Conservation (phyloP, 495 filamentous ascomycete species). For the Darksidea phi region DNA sequence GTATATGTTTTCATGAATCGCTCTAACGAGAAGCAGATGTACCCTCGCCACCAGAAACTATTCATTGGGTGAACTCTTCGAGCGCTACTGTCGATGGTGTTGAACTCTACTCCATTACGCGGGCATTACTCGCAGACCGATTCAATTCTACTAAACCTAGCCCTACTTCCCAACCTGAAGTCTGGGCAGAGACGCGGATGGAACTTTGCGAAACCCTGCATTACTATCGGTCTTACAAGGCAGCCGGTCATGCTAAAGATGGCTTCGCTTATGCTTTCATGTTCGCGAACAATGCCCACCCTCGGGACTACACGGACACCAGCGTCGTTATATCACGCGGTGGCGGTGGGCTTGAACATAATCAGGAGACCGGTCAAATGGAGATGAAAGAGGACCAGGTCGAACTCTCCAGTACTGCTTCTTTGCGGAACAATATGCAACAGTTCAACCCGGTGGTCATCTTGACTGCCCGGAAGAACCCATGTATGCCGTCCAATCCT, state of each 20-base stretch:
- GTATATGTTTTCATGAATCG: no score
- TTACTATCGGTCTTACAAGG: slow-evolving; percentile 65
- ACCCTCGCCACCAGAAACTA: no score
- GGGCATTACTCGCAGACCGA: neutral
- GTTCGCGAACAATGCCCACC: slow-evolving; percentile 57
- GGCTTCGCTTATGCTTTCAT: slow-evolving; percentile 58
- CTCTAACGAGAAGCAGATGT: no score
- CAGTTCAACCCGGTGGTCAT: slow-evolving; percentile 41
- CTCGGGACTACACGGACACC: slow-evolving; percentile 59
- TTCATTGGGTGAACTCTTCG: no score
- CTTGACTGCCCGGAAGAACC: slow-evolving; percentile 53
- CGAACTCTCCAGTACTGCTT: slow-evolving; percentile 15
- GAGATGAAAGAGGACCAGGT: slow-evolving; percentile 36
- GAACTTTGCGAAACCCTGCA: slow-evolving; percentile 65
- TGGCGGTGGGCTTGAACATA: slow-evolving; percentile 37
- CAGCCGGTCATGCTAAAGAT: slow-evolving; percentile 54
- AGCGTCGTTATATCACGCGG: slow-evolving; percentile 61
- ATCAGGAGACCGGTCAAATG: slow-evolving; percentile 34
- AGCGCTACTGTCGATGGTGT: no score
- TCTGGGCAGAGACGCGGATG: slow-evolving; percentile 62
- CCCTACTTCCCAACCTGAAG: slow-evolving; percentile 47
- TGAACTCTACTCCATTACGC: neutral
- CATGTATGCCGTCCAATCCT: slow-evolving; percentile 52
- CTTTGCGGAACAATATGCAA: slow-evolving; percentile 37
- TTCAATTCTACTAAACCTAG: slow-evolving; percentile 41